Percentiles rank a stretch among this genome's conserved stretches.
These are phyloP conservation scores for Saksenaea oblongispora DNA, from an alignment of 371 early-diverging fungal species.

Conservation along the genomic window DNA sequence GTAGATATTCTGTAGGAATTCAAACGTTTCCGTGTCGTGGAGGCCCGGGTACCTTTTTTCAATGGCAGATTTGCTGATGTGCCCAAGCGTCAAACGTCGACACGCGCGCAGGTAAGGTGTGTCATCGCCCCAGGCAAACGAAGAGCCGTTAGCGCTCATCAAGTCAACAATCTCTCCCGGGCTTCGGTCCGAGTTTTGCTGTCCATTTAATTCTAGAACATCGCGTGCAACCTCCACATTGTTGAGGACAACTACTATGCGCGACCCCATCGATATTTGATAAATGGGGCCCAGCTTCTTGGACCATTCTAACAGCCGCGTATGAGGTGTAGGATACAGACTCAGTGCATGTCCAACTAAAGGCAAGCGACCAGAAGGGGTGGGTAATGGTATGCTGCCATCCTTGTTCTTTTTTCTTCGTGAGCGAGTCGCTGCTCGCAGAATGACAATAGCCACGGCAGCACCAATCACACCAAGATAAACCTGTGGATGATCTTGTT, in stretches of 20 bases:
- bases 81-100: neutral
- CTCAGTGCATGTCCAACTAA: slow-evolving; percentile 3
- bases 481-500: neutral
- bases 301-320: neutral
- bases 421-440: neutral
- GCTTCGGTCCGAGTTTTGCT: slow-evolving; percentile 5
- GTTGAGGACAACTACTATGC: slow-evolving; percentile 1
- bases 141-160: neutral
- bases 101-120: slow-evolving; percentile 5
- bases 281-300: slow-evolving; percentile 10
- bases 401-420: neutral
- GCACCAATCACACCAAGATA: neutral
- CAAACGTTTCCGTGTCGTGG: neutral
- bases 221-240: neutral
- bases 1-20: neutral
- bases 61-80: slow-evolving; percentile 6
- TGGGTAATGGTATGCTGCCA: neutral
- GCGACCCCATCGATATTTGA: neutral
- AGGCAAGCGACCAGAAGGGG: neutral
- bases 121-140: slow-evolving; percentile 6
- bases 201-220: slow-evolving; percentile 7
- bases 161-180: neutral
- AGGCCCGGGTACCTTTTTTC: slow-evolving; percentile 5
- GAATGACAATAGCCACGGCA: neutral
- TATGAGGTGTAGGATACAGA: slow-evolving; percentile 4